A percentile compares a stretch with the other conserved stretches of the same genome.
These are phyloP conservation scores for Panicum miliaceum DNA, from an alignment of 176 grass and related monocot genomes.

Conservation along the genomic window DNA sequence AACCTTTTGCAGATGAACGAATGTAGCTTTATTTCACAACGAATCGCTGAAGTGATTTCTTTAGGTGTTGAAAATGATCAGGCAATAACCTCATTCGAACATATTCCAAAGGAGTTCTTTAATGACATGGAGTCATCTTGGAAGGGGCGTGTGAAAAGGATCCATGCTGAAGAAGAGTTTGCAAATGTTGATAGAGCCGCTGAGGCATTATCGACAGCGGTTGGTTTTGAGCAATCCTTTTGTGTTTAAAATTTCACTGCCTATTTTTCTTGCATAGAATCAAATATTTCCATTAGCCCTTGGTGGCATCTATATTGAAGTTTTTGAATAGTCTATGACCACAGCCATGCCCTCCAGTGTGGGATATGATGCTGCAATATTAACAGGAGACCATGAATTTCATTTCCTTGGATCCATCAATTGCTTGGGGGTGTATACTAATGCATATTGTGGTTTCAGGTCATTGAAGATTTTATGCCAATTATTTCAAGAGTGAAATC, in stretches of 20 bases:
- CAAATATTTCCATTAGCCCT: neutral
- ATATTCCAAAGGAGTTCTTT: constrained; percentile 84
- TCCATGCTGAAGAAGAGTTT: constrained; percentile 86
- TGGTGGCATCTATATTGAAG: constrained; percentile 6
- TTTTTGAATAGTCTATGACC: neutral
- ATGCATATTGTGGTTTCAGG: constrained; percentile 46
- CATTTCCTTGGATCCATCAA: constrained; percentile 17
- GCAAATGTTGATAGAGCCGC: constrained; percentile 76
- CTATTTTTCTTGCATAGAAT: constrained; percentile 1
- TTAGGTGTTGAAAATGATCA: constrained; percentile 76
- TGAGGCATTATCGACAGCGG: constrained; percentile 65
- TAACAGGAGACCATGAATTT: constrained; percentile 9
- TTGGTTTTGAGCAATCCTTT: constrained; percentile 47
- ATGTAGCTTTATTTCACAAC: constrained; percentile 74
- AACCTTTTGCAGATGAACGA: constrained; percentile 68
- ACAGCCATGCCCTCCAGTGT: neutral
- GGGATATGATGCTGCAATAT: constrained; percentile 22
- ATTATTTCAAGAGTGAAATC: constrained; percentile 86
- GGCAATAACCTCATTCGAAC: constrained; percentile 71
- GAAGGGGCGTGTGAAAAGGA: constrained; percentile 92
- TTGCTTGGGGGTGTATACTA: neutral
- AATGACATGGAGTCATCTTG: constrained; percentile 95
- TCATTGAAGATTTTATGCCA: constrained; percentile 83
- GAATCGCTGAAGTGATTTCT: constrained; percentile 85
- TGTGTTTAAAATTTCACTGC: constrained; percentile 14